phyloP scores from a whole-genome alignment of 2,329 filamentous ascomycete species.

The Westerdykella aurantiaca region DNA sequence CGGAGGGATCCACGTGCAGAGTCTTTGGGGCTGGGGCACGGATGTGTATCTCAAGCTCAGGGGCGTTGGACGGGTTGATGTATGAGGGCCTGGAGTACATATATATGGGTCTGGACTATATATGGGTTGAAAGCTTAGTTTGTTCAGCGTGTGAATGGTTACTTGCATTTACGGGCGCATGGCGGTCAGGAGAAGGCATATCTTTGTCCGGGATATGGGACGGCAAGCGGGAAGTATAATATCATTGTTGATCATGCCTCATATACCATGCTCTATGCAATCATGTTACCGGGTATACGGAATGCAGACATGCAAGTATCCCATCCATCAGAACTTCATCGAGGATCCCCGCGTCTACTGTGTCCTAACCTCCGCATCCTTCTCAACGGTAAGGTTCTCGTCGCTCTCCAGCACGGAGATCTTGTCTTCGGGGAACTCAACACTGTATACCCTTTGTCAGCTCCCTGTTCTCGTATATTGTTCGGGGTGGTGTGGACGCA shows the following conservation, averaged over 20 bases:
- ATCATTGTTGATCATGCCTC: neutral
- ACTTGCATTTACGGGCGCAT: neutral
- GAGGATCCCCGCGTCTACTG: constrained; percentile 50
- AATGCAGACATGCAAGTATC: neutral
- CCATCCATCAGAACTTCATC: neutral
- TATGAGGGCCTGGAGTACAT: constrained; percentile 4
- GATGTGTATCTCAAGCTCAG: constrained; percentile 60
- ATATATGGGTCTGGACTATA: neutral
- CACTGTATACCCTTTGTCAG: constrained; percentile 47
- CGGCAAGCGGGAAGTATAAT: neutral
- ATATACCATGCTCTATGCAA: neutral
- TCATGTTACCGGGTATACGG: neutral
- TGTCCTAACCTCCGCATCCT: constrained; percentile 63
- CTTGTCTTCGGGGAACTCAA: constrained; percentile 62
- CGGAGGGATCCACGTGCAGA: constrained; percentile 91
- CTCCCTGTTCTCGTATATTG: neutral
- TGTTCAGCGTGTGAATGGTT: neutral
- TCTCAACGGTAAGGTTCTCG: constrained; percentile 74
- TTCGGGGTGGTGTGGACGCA: neutral
- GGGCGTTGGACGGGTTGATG: constrained; percentile 49
- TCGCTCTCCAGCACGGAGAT: constrained; percentile 61
- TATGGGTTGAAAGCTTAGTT: neutral
- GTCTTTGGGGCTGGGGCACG: constrained; percentile 84
- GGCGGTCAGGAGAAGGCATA: neutral
- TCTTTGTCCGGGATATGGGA: neutral